Percentiles rank a stretch among this genome's conserved stretches.
phyloP scores from a whole-genome alignment of 78 protist species.

The Pelomyxa schiedti region DNA sequence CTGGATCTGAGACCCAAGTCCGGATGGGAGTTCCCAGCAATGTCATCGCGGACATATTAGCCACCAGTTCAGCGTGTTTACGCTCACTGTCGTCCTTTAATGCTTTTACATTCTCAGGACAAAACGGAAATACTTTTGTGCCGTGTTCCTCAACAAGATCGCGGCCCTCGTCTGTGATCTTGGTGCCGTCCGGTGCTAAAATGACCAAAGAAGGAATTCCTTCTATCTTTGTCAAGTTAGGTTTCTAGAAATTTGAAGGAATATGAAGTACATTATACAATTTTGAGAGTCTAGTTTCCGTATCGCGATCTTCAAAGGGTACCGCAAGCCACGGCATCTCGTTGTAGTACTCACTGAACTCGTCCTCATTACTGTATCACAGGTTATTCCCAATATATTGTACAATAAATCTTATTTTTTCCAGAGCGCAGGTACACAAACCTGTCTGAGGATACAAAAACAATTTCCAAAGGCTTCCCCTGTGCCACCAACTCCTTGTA shows the following conservation, averaged over 20 bases:
- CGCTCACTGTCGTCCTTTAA: not conserved
- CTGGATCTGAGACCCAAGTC: not conserved
- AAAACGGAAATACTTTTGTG: not conserved
- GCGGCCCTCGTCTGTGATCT: not conserved
- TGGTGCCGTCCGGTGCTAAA: not conserved
- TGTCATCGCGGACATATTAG: not conserved
- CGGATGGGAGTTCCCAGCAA: not conserved
- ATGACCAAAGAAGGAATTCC: not conserved
- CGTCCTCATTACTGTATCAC: not conserved
- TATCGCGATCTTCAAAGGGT: not conserved
- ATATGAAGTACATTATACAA: too few relatives aligned
- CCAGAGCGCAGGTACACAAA: too few relatives aligned
- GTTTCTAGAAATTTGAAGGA: too few relatives aligned
- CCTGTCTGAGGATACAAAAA: conserved; percentile 9
- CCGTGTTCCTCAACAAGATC: not conserved
- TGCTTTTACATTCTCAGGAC: not conserved
- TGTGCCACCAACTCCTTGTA: not conserved
- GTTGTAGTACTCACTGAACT: not conserved
- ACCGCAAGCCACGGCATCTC: not conserved
- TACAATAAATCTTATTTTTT: too few relatives aligned
- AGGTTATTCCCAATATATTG: too few relatives aligned
- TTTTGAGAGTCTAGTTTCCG: not conserved
- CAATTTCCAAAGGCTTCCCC: not conserved
- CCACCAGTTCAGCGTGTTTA: not conserved
- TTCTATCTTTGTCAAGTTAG: too few relatives aligned